Percentiles rank a stretch among this genome's conserved stretches.
Conservation (phyloP, 345 rosid genomes). For the Salix purpurea region DNA sequence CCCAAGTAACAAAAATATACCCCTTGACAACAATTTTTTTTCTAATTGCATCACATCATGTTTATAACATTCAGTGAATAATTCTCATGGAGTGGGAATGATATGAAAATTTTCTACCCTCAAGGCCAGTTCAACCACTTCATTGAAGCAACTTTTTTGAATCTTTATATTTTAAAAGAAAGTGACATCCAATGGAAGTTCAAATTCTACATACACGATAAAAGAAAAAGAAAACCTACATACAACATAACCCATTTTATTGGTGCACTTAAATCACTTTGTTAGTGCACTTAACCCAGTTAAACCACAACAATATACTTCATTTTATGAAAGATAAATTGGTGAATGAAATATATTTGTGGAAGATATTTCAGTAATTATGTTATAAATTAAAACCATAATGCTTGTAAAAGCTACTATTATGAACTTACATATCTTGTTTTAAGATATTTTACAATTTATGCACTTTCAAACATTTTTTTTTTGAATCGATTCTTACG, state of each 20-base stretch:
- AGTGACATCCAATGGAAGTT: not conserved
- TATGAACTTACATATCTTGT: constrained; percentile 64
- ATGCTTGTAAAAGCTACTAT: constrained; percentile 1
- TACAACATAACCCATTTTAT: no score
- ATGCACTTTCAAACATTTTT: constrained; percentile 90
- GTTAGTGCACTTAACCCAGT: not conserved
- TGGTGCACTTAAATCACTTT: not conserved
- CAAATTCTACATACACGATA: not conserved
- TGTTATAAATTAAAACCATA: constrained; percentile 1
- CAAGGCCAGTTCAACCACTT: not conserved
- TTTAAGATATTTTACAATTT: constrained; percentile 68
- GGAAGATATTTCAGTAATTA: not conserved
- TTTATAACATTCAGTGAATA: not conserved
- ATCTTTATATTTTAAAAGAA: not conserved
- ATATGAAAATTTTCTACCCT: not conserved
- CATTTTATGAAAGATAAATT: not conserved
- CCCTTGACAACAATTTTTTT: no score
- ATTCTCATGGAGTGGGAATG: not conserved
- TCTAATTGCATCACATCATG: no score
- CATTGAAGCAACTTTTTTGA: no score
- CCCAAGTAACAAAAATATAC: no score
- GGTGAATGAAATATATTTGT: not conserved
- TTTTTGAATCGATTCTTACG: no score
- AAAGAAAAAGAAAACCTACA: no score
- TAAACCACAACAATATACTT: not conserved